Percentiles rank a stretch among this genome's conserved stretches.
phyloP scores from a whole-genome alignment of 2,329 filamentous ascomycete species.

The Aspergillus alliaceus region DNA sequence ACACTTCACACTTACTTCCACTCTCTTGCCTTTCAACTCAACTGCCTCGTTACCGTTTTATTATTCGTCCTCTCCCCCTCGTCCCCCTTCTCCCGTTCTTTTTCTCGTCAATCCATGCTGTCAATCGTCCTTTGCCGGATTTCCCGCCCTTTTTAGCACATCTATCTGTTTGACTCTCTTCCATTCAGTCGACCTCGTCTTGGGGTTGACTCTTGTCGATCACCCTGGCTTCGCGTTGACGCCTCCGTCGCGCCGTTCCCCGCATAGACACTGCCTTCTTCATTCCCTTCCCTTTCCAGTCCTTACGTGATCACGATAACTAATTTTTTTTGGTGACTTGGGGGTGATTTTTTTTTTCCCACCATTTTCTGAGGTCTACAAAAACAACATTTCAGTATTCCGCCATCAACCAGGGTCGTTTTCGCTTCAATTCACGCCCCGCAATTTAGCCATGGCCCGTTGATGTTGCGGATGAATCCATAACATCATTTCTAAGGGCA shows the following conservation, averaged over 20 bases:
- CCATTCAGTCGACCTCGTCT: constrained; percentile 14
- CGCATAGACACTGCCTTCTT: constrained; percentile 23
- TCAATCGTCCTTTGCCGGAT: constrained; percentile 1
- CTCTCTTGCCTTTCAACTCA: constrained; percentile 2
- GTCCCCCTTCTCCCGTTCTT: not conserved
- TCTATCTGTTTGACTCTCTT: not conserved
- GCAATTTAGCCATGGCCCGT: constrained; percentile 37
- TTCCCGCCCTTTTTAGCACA: not conserved
- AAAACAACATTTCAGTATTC: constrained; percentile 5
- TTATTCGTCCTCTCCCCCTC: constrained; percentile 4
- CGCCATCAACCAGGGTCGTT: constrained; percentile 26
- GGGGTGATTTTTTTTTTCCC: not conserved
- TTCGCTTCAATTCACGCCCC: constrained; percentile 12
- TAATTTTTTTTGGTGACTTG: not conserved
- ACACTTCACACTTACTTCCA: constrained; percentile 5
- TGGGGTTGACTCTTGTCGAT: constrained; percentile 26
- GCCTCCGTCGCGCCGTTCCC: constrained; percentile 24
- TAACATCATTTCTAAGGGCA: constrained; percentile 39
- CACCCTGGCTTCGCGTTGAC: constrained; percentile 27
- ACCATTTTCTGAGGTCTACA: not conserved
- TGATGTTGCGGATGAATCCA: constrained; percentile 43
- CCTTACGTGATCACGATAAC: constrained; percentile 14
- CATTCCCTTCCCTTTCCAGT: constrained; percentile 9
- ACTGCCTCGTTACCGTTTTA: not conserved
- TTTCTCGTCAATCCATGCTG: not conserved